These are phyloP conservation scores for Microdochium trichocladiopsis DNA, from an alignment of 2,329 filamentous ascomycete genomes.

Conservation along the genomic window DNA sequence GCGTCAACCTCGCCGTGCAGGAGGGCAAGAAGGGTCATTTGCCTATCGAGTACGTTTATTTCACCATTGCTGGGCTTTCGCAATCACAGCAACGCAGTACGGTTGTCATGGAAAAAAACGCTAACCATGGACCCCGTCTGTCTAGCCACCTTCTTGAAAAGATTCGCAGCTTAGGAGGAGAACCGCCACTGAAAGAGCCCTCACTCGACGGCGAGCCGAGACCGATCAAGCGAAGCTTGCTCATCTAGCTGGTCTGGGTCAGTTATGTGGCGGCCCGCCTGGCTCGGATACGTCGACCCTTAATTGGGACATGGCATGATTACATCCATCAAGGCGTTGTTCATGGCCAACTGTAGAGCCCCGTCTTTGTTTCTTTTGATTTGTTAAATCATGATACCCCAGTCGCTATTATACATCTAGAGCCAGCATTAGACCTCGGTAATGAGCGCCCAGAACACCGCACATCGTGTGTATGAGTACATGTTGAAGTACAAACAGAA, in stretches of 20 bases:
- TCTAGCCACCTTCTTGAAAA: slow-evolving; percentile 49
- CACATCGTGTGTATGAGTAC: too few relatives aligned
- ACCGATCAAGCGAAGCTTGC: slow-evolving; percentile 38
- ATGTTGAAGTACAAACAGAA: too few relatives aligned
- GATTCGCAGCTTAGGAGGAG: slow-evolving; percentile 38
- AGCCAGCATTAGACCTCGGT: too few relatives aligned
- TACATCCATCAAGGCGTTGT: too few relatives aligned
- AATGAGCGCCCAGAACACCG: too few relatives aligned
- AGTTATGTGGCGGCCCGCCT: slow-evolving; percentile 40
- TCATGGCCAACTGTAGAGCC: too few relatives aligned
- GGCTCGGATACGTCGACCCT: too few relatives aligned
- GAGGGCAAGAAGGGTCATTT: slow-evolving; percentile 47
- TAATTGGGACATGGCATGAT: too few relatives aligned
- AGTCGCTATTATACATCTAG: too few relatives aligned
- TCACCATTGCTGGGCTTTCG: slow-evolving; percentile 22
- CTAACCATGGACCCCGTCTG: slow-evolving; percentile 11
- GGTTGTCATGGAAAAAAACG: slow-evolving; percentile 10
- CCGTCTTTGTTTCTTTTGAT: too few relatives aligned
- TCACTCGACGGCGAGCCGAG: slow-evolving; percentile 26
- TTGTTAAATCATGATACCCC: too few relatives aligned
- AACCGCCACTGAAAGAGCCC: slow-evolving; percentile 22
- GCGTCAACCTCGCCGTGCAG: slow-evolving; percentile 45
- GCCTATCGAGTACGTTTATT: slow-evolving; percentile 47
- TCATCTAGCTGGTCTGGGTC: slow-evolving; percentile 37
- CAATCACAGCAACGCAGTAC: too few relatives aligned